Evolutionary conservation across 169 alveolate genomes (phyloP).

Genomic region (Plasmodium vivax): DNA sequence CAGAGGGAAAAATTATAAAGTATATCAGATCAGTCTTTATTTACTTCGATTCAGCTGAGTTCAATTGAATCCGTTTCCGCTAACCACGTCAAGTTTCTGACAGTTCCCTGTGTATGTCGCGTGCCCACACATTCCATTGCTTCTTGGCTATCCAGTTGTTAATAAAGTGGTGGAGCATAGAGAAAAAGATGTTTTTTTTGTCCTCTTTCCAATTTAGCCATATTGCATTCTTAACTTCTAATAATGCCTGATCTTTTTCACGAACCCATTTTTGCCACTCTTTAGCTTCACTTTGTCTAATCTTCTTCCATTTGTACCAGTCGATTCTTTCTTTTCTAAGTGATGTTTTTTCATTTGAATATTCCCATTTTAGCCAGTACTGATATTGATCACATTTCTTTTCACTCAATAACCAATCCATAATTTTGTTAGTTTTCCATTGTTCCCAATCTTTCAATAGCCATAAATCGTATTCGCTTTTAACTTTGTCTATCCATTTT

Average conservation of each 20-base stretch:
- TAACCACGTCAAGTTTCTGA: background rate
- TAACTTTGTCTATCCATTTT: background rate
- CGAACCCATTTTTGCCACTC: slow-evolving; percentile 10
- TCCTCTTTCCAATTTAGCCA: slow-evolving; percentile 1
- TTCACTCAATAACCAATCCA: slow-evolving; percentile 30
- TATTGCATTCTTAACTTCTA: background rate
- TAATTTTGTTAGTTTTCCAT: slow-evolving; percentile 14
- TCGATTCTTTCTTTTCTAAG: background rate
- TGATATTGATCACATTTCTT: slow-evolving; percentile 13
- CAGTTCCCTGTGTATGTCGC: background rate
- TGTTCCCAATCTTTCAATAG: slow-evolving; percentile 19
- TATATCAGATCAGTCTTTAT: background rate
- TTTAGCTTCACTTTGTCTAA: background rate
- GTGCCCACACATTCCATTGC: slow-evolving; percentile 15
- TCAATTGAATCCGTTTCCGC: background rate
- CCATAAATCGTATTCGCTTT: slow-evolving; percentile 1
- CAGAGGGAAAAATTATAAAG: background rate
- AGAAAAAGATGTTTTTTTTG: background rate
- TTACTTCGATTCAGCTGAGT: background rate
- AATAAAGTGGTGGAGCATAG: slow-evolving; percentile 1
- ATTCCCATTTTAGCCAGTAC: slow-evolving; percentile 22
- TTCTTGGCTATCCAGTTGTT: slow-evolving; percentile 7
- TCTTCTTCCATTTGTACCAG: slow-evolving; percentile 3
- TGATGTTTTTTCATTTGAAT: slow-evolving; percentile 6
- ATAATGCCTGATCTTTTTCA: background rate